Conservation (phyloP, 768 basidiomycete species). For the Wakefieldia striispora region DNA sequence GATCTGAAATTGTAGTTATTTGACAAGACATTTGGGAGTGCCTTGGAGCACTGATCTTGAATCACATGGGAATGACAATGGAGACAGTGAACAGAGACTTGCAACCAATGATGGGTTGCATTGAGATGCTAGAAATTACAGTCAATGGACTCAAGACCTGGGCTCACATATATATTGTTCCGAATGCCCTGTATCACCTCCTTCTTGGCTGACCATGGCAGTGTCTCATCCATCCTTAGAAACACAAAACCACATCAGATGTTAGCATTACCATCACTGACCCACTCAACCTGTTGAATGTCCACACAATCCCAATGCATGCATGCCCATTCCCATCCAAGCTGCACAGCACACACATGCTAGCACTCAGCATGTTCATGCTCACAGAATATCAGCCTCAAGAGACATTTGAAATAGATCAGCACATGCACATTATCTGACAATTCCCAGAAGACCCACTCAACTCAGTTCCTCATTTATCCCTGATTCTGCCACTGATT, state of each 20-base stretch:
- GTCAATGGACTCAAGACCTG: no score
- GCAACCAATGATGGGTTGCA: constrained; percentile 11
- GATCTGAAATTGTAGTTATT: constrained; percentile 28
- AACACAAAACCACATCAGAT: constrained; percentile 1
- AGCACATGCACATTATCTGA: constrained; percentile 32
- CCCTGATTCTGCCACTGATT: constrained; percentile 19
- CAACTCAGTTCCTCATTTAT: constrained; percentile 34
- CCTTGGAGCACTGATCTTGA: constrained; percentile 15
- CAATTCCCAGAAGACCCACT: no score
- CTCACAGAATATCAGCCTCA: neutral
- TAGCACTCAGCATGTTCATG: neutral
- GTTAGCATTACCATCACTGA: neutral
- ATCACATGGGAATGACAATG: constrained; percentile 17
- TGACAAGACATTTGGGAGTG: constrained; percentile 12
- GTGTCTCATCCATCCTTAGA: constrained; percentile 5
- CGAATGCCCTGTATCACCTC: no score
- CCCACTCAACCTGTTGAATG: neutral
- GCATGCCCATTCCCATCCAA: neutral
- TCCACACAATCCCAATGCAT: neutral
- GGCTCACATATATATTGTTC: no score
- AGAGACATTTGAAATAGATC: neutral
- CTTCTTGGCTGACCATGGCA: constrained; percentile 25
- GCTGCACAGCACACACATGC: neutral
- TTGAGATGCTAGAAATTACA: no score
- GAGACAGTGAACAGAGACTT: constrained; percentile 17